Base-by-base conservation (phyloP, 106 monocot genomes). In the Dendrobium chrysotoxum region DNA sequence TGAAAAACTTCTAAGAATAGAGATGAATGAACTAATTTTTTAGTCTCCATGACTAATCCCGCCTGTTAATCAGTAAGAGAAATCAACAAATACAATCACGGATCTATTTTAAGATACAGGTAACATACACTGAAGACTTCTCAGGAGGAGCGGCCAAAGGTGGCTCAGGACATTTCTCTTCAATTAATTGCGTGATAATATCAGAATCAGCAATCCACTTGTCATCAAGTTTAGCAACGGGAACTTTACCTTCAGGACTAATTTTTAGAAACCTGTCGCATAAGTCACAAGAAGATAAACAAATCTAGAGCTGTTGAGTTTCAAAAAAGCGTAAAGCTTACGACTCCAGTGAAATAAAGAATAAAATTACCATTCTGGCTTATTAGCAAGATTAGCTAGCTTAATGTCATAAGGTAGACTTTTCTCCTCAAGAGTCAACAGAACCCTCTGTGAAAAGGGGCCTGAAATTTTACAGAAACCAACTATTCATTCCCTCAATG, bases 371-470 rank as follows among this genome's bases (percentile, higher is more conserved):
- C 91, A 94, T 25, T 92, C 92, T 11, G 92, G 98, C 70, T 95
- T 99, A 79, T 93, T 88, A 8, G 81, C 81, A 26, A 95, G 53
- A 86, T 99, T 89, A 16, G 94, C 82, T 65, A 95, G 76, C 82
- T 95, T 99, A 80, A 93, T 53, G 53, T 95, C 80, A 81, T 95
- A 99, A 31, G 91, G 83, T 73, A 93, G 84, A 75, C 84, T 80
- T 74, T 99, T 99, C 85, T 91, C 98, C 84, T 99, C 98, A 35
- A 95, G 84, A 2, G 95, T 95, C 55, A 95, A 84, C 21, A 99
- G 72, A 80, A 99, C 89, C 47, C 98, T 92, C 65, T 99, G 98
- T 15, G 91, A 73, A 81, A 99, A 95, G 8, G 98, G 98, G 76
- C 92, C 97, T 97, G 87, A 85, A 78, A 74, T 74, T 18, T 21